phyloP scores from a whole-genome alignment of 495 filamentous ascomycete species.

The Penicillium desertorum region DNA sequence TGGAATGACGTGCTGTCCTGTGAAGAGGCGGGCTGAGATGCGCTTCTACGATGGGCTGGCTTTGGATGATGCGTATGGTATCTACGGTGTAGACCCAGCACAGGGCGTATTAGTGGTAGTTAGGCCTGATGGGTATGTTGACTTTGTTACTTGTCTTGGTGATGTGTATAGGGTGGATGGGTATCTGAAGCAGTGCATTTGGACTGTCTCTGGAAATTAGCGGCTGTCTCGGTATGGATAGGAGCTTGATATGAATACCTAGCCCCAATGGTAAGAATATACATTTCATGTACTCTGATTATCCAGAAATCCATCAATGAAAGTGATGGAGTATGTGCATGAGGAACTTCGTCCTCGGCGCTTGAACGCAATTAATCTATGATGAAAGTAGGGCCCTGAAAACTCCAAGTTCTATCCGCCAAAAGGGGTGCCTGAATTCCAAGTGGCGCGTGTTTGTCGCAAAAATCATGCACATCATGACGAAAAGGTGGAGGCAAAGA shows the following conservation, averaged over 20 bases:
- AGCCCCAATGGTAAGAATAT: slow-evolving; percentile 1
- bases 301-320: not conserved
- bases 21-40: slow-evolving; percentile 56
- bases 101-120: slow-evolving; percentile 59
- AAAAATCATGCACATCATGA: not conserved
- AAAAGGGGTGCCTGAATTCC: not conserved
- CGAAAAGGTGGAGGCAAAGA: not conserved
- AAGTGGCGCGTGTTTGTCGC: not conserved
- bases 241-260: not conserved
- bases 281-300: not conserved
- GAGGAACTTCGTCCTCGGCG: slow-evolving; percentile 4
- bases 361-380: slow-evolving; percentile 14
- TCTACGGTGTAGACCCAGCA: slow-evolving; percentile 59
- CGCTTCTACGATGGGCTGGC: slow-evolving; percentile 61
- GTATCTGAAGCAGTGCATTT: slow-evolving; percentile 9
- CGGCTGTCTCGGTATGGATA: not conserved
- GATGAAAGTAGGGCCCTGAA: not conserved
- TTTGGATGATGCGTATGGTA: slow-evolving; percentile 62
- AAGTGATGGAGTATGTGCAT: not conserved
- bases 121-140: slow-evolving; percentile 67
- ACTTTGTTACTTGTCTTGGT: slow-evolving; percentile 29
- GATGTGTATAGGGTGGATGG: slow-evolving; percentile 5
- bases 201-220: not conserved
- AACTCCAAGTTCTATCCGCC: slow-evolving; percentile 5
- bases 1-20: slow-evolving; percentile 55